phyloP scores from a whole-genome alignment of 495 filamentous ascomycete species.

The Xylaria curta region DNA sequence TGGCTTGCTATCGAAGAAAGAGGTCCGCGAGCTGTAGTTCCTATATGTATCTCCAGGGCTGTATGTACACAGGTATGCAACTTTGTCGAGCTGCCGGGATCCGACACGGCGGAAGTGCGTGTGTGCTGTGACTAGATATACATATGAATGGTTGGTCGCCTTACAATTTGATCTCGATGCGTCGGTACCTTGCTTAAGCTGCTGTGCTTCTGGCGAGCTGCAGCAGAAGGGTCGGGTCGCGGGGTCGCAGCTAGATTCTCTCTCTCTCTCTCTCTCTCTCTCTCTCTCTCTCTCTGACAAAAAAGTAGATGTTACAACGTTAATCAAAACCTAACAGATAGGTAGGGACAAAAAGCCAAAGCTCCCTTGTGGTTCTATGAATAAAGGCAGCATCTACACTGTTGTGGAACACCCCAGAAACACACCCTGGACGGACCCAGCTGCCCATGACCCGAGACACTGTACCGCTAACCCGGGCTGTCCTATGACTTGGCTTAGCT shows the following conservation, averaged over 20 bases:
- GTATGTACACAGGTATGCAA: background rate
- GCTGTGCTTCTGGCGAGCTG: background rate
- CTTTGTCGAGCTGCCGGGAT: background rate
- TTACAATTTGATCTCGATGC: background rate
- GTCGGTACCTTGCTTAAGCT: conserved; percentile 13
- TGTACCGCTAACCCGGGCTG: background rate
- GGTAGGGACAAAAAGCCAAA: background rate
- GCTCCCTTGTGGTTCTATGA: background rate
- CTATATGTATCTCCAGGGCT: no score
- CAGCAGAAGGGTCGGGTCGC: background rate
- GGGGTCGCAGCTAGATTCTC: background rate
- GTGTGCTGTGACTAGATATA: background rate
- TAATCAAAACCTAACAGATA: background rate
- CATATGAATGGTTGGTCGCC: background rate
- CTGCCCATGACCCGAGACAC: background rate
- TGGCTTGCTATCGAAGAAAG: background rate
- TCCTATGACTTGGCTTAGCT: background rate
- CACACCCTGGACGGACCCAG: no score
- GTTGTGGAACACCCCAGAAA: background rate
- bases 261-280: background rate
- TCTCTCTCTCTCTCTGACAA: background rate
- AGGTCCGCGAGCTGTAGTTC: background rate
- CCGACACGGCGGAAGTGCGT: background rate
- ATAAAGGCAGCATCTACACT: background rate
- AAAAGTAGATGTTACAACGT: background rate